Base-by-base conservation (phyloP, 805 yeast genomes). In the Cyberlindnera xylosilytica region DNA sequence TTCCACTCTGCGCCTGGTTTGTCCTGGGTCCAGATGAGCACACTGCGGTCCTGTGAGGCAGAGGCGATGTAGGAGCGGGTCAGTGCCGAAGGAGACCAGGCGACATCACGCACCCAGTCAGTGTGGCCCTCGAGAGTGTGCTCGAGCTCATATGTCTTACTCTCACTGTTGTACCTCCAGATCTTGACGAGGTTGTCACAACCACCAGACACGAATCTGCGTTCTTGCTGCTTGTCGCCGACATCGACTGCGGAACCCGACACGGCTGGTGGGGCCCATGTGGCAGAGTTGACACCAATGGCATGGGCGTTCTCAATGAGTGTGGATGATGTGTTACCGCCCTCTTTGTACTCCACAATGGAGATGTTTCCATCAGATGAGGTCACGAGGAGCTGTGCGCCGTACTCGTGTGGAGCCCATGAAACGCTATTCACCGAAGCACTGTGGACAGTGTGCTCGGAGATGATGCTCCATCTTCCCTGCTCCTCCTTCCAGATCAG, bases 91-190 rank as follows among this genome's bases (percentile, higher is more conserved):
- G 98, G 97, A 17, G 97, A 88, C 99, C 99, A 93, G 4, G 95
- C 88, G 47, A 91, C 97, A 62, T 93, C 99, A 65, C 99, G 82
- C 26, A 93, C 97, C 99, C 99, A 93, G 65, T 93, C 99, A 15
- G 87, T 73, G 65, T 93, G 99, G 31, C 97, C 99, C 50, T 81
- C 82, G 41, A 93, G 74, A 20, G 79, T 76, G 33, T 81, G 82
- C 63, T 91, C 97, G 56, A 82, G 74, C 20, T 73, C 73, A 61
- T 86, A 88, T 20, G 75, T 75, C 52, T 73, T 76, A 6, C 74
- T 65, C 10, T 77, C 66, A 15, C 66, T 50, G 48, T 83, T 83
- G 54, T 68, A 81, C 56, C 73, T 76, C 99, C 99, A 93, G 56
- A 93, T 79, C 63, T 88, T 90, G 44, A 90, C 95, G 54, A 88